Evolutionary conservation across 164 flowering plant species (phyloP), one percentile per base, ranked within the genome.

Genomic region (Vitis rupestris): DNA sequence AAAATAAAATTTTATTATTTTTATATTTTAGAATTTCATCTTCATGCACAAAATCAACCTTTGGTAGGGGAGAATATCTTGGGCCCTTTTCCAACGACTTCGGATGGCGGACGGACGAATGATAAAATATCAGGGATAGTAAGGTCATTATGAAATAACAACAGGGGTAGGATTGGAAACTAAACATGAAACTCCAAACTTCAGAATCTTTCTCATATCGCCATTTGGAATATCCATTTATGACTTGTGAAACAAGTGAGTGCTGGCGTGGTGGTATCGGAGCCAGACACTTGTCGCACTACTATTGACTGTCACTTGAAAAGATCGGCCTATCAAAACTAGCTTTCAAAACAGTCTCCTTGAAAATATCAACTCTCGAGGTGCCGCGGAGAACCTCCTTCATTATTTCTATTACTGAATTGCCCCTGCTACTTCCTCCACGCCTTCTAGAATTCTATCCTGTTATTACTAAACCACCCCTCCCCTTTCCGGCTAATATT

Each of bases 231-330:
- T 16, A 50, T 27, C 14, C 57, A 53, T 13, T 23, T 29, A 29
- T 47, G 55, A 9, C 47, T 47, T 54, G 63, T 54, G 71, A 44
- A 49, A 47, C 7, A 23, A 7, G 66, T 50, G 54, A 37, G 14
- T 52, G 31, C 10, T 27, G 8, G 50, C 78, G 78, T 70, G 74
- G 67, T 3, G 0, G 0, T 11, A 75, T 70, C 67, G 0, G 2
- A 2, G 5, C 74, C 78, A 66, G 71, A 70, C 78, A 70, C 67
- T 37, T 61, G 71, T 12, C 54, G 7, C 8, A 2, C 2, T 50
- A 37, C 13, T 14, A 68, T 51, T 58, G 66, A 10, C 9, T 27
- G 23, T 11, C 2, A 9, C 48, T 23, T 8, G 50, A 61, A 60
- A 54, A 52, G 2, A 61, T 67, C 63, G 29, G 67, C 70, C 71